Conservation (phyloP, 169 alveolate species). For the Ichthyophthirius multifiliis region DNA sequence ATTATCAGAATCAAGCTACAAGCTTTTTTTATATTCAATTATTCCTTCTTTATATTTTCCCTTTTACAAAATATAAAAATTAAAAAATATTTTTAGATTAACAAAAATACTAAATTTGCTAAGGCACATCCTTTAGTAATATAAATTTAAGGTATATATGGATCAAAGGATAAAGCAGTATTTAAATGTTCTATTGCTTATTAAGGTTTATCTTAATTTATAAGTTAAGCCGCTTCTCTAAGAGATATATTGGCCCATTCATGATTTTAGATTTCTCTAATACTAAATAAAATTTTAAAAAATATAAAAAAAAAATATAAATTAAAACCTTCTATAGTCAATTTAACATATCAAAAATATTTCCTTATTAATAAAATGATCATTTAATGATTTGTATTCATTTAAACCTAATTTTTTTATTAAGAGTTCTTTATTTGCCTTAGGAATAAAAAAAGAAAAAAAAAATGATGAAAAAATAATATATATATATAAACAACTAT, state of each 20-base stretch:
- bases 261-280: not conserved
- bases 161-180: not conserved
- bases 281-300: not conserved
- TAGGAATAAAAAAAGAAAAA: not conserved
- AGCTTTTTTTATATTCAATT: not conserved
- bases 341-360: not conserved
- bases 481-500: not conserved
- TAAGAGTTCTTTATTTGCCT: not conserved
- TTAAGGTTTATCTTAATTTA: not conserved
- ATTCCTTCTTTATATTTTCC: constrained; percentile 2
- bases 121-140: not conserved
- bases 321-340: constrained; percentile 8
- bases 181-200: not conserved
- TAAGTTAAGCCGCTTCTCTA: not conserved
- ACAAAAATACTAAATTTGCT: not conserved
- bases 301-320: not conserved
- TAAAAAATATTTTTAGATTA: not conserved
- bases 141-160: not conserved
- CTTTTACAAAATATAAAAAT: not conserved
- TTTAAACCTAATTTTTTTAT: not conserved
- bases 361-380: not conserved
- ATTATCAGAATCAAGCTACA: not conserved
- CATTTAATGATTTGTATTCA: not conserved
- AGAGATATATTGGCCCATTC: not conserved
- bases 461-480: not conserved